Evolutionary conservation across 1,284 basidiomycete species (phyloP), one percentile per base, ranked within the genome.

Genomic region (Lignosus rhinocerotis): DNA sequence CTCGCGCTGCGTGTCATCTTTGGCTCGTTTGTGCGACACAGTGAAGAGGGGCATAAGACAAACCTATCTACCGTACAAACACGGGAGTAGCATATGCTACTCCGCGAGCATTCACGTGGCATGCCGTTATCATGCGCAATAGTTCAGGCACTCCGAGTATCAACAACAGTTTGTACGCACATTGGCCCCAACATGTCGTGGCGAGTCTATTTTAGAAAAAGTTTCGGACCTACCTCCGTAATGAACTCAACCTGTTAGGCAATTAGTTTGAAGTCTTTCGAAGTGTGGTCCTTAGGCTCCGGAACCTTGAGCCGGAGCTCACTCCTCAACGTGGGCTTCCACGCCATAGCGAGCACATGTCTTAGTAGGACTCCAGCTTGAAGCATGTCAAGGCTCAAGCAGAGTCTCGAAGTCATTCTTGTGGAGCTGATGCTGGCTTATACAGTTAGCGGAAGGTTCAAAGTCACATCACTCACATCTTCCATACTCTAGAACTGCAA

Each of bases 401-500:
- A 25, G 25, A 2, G 25, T 4, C 25, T 25, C 25, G 25, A 25
- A 25, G 25, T 25, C 25, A 25, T 25, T 4, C 4, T 25, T 4
- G 25, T 25, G 25, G 25, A 25, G 25, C 25, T 25, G 25, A 25
- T 25, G 25, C 25, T 25, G 25, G 25, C 25, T 25, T 25, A 25
- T 25, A 25, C 25, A 25, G 4, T 4, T 25, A 25, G 25, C 25
- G 25, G 25, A 25, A 25, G 25, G 25, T 25, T 4, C 25, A 25
- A 25, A 2, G 25, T 25, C 25, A 25, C 25, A 41, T 16, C 38
- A n/a, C 68, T 42, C 11, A 51, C 16, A 6, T 11, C 14, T 51
- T 42, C 39, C 36, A 11, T 10, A 42, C 16, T 32, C 14, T 31
- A 94, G 93, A 57, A 86, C 90, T 19, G 90, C 91, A 54, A 93